phyloP scores from a whole-genome alignment of 768 basidiomycete genomes.

The Tricholomella constricta region DNA sequence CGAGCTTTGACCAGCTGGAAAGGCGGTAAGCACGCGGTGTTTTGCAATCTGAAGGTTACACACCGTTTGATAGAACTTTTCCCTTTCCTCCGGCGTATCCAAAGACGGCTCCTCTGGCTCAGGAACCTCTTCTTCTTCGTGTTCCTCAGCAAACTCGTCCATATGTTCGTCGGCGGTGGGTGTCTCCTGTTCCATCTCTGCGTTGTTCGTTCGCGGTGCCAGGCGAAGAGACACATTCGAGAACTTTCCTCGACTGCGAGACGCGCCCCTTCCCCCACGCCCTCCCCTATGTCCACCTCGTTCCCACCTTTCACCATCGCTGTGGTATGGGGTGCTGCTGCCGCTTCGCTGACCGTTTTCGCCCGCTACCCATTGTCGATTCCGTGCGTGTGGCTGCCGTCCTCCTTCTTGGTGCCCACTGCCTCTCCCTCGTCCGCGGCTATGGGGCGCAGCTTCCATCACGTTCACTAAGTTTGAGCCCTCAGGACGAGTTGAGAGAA shows the following conservation, averaged over 20 bases:
- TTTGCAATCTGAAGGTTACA: constrained; percentile 27
- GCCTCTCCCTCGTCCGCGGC: constrained; percentile 20
- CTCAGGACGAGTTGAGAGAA: neutral
- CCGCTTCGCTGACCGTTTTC: constrained; percentile 38
- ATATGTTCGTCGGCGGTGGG: constrained; percentile 34
- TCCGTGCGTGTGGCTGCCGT: constrained; percentile 43
- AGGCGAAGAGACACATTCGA: constrained; percentile 42
- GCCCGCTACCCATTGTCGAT: constrained; percentile 64
- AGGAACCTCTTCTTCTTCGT: constrained; percentile 28
- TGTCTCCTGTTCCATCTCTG: constrained; percentile 26
- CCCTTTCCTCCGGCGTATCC: constrained; percentile 63
- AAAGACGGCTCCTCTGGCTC: constrained; percentile 51
- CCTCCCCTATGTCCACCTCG: constrained; percentile 59
- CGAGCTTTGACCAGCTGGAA: constrained; percentile 70
- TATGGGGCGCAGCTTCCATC: constrained; percentile 24
- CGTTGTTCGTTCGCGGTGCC: constrained; percentile 12
- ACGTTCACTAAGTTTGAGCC: neutral
- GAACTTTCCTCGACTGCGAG: constrained; percentile 40
- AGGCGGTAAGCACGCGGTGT: constrained; percentile 22
- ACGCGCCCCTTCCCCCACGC: constrained; percentile 38
- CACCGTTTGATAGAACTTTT: constrained; percentile 74
- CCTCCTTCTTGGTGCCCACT: constrained; percentile 12
- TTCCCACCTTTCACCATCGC: constrained; percentile 62
- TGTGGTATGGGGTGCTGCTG: constrained; percentile 35
- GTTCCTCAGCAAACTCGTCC: constrained; percentile 34